phyloP scores from a whole-genome alignment of 352 stramenopile genomes.

The Phytopythium ostracodes region DNA sequence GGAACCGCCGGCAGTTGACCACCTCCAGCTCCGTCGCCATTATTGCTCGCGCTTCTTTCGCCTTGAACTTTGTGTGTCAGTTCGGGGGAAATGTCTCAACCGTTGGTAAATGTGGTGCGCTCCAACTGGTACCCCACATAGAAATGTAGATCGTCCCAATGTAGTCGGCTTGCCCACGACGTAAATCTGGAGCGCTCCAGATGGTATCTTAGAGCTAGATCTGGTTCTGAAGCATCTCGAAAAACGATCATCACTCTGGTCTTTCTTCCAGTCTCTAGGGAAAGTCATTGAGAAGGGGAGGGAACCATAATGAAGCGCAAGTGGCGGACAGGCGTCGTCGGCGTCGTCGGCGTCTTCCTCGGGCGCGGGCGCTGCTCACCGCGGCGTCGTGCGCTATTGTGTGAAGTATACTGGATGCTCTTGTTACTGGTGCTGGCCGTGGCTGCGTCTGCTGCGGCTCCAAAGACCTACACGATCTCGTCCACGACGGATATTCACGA shows the following conservation, averaged over 20 bases:
- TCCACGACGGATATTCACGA: conserved; percentile 12
- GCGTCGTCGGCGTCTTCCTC: neutral
- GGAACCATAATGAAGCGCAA: neutral
- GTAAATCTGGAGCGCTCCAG: neutral
- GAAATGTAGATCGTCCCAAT: neutral
- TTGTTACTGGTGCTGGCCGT: neutral
- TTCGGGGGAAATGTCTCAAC: neutral
- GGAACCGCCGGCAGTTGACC: conserved; percentile 54
- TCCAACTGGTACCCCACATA: neutral
- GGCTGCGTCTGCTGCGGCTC: neutral
- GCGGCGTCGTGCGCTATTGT: neutral
- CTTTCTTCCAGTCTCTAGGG: neutral
- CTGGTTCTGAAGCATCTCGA: neutral
- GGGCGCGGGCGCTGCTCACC: neutral
- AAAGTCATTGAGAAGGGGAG: neutral
- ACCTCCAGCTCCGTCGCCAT: conserved; percentile 13
- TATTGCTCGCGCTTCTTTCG: neutral
- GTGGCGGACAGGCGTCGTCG: conserved; percentile 3
- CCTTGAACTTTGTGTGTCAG: neutral
- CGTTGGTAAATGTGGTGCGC: neutral
- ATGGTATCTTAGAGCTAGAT: neutral
- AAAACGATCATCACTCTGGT: neutral
- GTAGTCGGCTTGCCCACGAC: neutral
- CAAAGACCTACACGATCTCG: conserved; percentile 1
- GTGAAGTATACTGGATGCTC: neutral